phyloP scores from a whole-genome alignment of 306 rosid genomes.

The Castanopsis chinensis region DNA sequence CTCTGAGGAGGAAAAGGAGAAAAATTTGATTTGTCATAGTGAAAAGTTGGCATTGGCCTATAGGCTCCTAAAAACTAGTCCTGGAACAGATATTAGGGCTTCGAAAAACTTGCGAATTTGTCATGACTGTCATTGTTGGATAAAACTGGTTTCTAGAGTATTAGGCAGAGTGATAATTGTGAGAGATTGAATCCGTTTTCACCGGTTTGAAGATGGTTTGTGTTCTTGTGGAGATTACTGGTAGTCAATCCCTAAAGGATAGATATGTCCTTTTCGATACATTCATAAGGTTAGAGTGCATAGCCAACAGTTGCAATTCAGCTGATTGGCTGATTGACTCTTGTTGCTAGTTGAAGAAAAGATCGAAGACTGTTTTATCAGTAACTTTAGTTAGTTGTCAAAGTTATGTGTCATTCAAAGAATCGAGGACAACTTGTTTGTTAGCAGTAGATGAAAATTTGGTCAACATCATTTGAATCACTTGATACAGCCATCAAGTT shows the following conservation, averaged over 20 bases:
- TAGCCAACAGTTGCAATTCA: not conserved
- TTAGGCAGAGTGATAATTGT: slow-evolving; percentile 54
- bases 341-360: not conserved
- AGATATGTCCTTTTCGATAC: not conserved
- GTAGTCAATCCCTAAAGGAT: slow-evolving; percentile 22
- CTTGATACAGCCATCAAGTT: not conserved
- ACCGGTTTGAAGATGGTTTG: slow-evolving; percentile 58
- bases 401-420: not conserved
- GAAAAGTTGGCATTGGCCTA: slow-evolving; percentile 77
- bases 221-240: slow-evolving; percentile 77
- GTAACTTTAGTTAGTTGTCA: not conserved
- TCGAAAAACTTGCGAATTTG: slow-evolving; percentile 54
- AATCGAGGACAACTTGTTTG: not conserved
- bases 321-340: not conserved
- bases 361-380: not conserved
- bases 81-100: slow-evolving; percentile 57
- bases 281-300: not conserved
- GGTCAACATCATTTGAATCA: not conserved
- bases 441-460: not conserved
- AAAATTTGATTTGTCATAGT: slow-evolving; percentile 46
- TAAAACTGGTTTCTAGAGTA: slow-evolving; percentile 43
- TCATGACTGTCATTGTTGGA: slow-evolving; percentile 52
- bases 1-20: slow-evolving; percentile 77
- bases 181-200: slow-evolving; percentile 77
- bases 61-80: slow-evolving; percentile 59